Percentiles rank a stretch among this genome's conserved stretches.
Conservation (phyloP, 148 eudicot species). For the Camellia sinensis region DNA sequence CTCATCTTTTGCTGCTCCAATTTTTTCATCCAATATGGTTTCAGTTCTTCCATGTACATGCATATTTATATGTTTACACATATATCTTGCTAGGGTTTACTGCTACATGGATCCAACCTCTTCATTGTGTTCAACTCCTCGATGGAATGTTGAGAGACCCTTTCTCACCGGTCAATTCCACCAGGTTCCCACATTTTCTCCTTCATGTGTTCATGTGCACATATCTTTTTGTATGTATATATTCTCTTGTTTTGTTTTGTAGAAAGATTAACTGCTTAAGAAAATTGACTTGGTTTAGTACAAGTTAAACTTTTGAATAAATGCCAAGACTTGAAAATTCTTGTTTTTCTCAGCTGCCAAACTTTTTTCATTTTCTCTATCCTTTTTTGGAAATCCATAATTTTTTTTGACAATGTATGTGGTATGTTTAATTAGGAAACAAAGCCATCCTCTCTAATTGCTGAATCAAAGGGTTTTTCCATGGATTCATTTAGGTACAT, state of each 20-base stretch:
- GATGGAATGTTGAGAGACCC: constrained; percentile 63
- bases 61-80: too few relatives aligned
- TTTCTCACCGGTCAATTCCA: constrained; percentile 74
- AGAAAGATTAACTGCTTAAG: not conserved
- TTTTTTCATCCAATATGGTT: too few relatives aligned
- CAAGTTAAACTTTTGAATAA: not conserved
- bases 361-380: not conserved
- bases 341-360: too few relatives aligned
- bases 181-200: constrained; percentile 33
- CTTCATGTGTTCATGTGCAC: too few relatives aligned
- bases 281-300: not conserved
- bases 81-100: not conserved
- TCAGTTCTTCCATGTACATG: too few relatives aligned
- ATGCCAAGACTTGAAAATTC: not conserved
- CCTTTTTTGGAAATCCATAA: not conserved
- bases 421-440: constrained; percentile 31
- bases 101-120: constrained; percentile 26
- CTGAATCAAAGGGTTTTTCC: constrained; percentile 43
- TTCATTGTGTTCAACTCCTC: constrained; percentile 43
- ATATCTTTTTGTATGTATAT: not conserved
- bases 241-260: not conserved
- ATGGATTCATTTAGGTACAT: constrained; percentile 38
- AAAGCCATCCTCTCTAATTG: constrained; percentile 32
- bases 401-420: not conserved
- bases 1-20: too few relatives aligned